Percentiles rank a stretch among this genome's conserved stretches.
Evolutionary conservation across 768 basidiomycete genomes (phyloP).

Genomic region (Suillus subalutaceus): DNA sequence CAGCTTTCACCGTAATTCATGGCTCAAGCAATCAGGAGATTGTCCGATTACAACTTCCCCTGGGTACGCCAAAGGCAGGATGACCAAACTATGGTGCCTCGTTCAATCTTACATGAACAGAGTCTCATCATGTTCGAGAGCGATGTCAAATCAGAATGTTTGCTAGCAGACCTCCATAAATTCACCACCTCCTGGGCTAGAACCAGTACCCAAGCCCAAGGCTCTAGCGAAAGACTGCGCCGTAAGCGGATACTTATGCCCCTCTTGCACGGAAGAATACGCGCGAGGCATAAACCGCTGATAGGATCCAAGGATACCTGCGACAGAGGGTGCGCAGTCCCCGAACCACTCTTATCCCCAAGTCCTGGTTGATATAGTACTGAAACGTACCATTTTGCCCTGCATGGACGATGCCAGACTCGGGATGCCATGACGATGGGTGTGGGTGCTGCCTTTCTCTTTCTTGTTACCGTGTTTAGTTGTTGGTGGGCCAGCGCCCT

Average conservation of each 20-base stretch:
- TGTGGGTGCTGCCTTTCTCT: constrained; percentile 18
- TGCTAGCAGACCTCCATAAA: background rate
- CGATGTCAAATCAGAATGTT: too few relatives aligned
- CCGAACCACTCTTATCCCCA: constrained; percentile 14
- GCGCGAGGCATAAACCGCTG: background rate
- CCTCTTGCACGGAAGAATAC: background rate
- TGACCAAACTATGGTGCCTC: too few relatives aligned
- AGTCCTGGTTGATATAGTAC: too few relatives aligned
- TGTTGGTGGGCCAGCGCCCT: background rate
- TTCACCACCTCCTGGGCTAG: background rate
- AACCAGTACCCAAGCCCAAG: background rate
- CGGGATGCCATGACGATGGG: constrained; percentile 23
- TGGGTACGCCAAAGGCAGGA: too few relatives aligned
- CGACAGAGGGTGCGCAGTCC: background rate
- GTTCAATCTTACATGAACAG: too few relatives aligned
- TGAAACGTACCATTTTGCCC: too few relatives aligned
- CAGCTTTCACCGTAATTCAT: too few relatives aligned
- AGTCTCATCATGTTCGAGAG: too few relatives aligned
- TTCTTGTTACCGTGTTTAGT: constrained; percentile 6
- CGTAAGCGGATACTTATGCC: background rate
- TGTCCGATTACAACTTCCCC: background rate
- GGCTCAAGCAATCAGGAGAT: too few relatives aligned
- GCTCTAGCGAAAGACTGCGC: background rate
- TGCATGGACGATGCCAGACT: background rate
- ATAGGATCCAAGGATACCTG: background rate